Percentiles rank a stretch among this genome's conserved stretches.
Evolutionary conservation across 345 rosid species (phyloP).

Genomic region (Bruguiera sexangula): DNA sequence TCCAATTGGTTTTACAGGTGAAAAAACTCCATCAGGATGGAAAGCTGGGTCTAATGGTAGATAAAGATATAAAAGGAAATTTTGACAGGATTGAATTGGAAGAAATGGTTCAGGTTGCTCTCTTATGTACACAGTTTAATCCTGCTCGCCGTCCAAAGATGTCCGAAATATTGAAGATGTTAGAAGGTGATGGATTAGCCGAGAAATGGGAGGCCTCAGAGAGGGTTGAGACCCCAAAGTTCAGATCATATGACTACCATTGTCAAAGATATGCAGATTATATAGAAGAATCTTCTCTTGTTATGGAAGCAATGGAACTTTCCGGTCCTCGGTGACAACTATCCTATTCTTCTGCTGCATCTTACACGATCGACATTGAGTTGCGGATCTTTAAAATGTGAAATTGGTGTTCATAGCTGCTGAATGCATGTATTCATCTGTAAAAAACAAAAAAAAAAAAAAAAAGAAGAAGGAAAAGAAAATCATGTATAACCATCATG

Average conservation of each 20-base stretch:
- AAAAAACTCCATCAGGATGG: conserved; percentile 87
- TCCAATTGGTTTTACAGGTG: conserved; percentile 46
- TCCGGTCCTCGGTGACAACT: conserved; percentile 76
- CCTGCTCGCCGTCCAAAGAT: conserved; percentile 72
- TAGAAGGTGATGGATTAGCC: conserved; percentile 80
- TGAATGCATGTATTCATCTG: conserved; percentile 46
- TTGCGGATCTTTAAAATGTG: not conserved
- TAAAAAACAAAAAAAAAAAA: conserved; percentile 22
- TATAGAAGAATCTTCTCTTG: conserved; percentile 87
- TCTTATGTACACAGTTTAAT: conserved; percentile 72
- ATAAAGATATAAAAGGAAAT: conserved; percentile 62
- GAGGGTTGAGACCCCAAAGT: conserved; percentile 51
- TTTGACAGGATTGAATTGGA: conserved; percentile 68
- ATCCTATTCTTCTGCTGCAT: not conserved
- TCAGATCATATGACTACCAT: conserved; percentile 38
- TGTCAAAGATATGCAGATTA: conserved; percentile 62
- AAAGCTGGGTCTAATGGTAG: conserved; percentile 64
- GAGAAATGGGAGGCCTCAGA: conserved; percentile 81
- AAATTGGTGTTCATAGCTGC: conserved; percentile 29
- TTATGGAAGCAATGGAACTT: conserved; percentile 94
- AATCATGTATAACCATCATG: conserved; percentile 7
- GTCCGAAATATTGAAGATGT: conserved; percentile 74
- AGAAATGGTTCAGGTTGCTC: conserved; percentile 76
- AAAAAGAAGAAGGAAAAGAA: not conserved
- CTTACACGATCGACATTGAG: conserved; percentile 17